These are phyloP conservation scores for Trametes pubescens DNA, from an alignment of 1,284 basidiomycete species.

Conservation along the genomic window DNA sequence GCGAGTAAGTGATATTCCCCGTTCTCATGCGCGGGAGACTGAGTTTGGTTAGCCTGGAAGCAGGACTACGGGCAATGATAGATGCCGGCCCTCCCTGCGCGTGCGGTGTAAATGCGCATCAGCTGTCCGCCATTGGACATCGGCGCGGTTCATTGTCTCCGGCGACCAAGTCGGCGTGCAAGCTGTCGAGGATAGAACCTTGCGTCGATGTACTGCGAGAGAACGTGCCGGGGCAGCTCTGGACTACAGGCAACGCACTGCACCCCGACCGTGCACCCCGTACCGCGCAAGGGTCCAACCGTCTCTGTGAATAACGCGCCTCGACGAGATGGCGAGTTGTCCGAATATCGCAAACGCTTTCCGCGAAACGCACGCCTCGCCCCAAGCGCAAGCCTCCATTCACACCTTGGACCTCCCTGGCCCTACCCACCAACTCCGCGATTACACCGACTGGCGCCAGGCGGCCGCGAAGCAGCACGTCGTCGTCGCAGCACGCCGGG, in stretches of 20 bases:
- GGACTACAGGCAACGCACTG: not conserved
- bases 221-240: not conserved
- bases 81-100: constrained; percentile 11
- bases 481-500: constrained; percentile 9
- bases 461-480: constrained; percentile 9
- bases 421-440: constrained; percentile 14
- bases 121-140: constrained; percentile 2
- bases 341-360: not conserved
- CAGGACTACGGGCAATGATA: constrained; percentile 14
- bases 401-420: not conserved
- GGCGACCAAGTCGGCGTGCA: constrained; percentile 8
- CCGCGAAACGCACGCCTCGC: not conserved
- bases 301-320: not conserved
- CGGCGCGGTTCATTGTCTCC: constrained; percentile 7
- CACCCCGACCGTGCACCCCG: not conserved
- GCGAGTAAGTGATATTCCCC: not conserved
- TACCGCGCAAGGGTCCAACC: not conserved
- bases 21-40: constrained; percentile 5
- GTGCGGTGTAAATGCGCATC: constrained; percentile 21
- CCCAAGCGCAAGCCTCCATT: constrained; percentile 1
- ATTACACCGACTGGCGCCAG: constrained; percentile 12
- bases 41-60: constrained; percentile 18
- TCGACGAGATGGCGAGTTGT: not conserved
- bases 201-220: constrained; percentile 2
- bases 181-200: not conserved